Conservation (phyloP, 257 asterid species). For the Ligustrum vulgare region DNA sequence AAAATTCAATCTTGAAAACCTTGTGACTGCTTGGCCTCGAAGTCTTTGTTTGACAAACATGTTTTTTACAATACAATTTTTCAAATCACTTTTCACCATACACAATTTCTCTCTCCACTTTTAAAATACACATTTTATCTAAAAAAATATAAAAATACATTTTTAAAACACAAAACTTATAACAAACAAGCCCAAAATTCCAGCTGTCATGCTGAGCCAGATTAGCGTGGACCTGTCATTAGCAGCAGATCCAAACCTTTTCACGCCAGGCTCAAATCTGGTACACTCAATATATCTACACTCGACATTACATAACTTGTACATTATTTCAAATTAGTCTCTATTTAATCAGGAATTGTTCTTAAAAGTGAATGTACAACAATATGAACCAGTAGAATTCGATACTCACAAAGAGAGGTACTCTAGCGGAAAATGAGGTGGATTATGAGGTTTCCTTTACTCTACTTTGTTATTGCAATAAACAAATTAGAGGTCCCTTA, state of each 20-base stretch:
- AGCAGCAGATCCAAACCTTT: conserved; percentile 44
- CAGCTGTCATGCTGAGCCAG: conserved; percentile 41
- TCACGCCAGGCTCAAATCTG: conserved; percentile 9
- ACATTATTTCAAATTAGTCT: background rate
- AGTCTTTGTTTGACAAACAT: too few species aligned
- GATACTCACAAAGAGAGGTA: background rate
- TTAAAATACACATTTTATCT: too few species aligned
- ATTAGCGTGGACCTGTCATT: conserved; percentile 36
- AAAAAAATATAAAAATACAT: too few species aligned
- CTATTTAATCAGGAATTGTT: background rate
- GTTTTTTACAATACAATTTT: too few species aligned
- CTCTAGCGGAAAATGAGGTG: conserved; percentile 22
- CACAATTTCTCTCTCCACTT: too few species aligned
- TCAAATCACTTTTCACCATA: too few species aligned
- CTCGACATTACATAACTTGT: background rate
- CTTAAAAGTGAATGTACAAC: conserved; percentile 21
- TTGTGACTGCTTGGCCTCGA: too few species aligned
- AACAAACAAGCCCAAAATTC: conserved; percentile 7
- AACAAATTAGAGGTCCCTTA: conserved; percentile 5
- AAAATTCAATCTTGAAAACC: too few species aligned
- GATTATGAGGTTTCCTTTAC: conserved; percentile 23
- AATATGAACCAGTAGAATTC: conserved; percentile 10
- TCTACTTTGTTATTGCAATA: conserved; percentile 25
- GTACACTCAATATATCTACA: conserved; percentile 11
- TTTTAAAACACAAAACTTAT: background rate